These are phyloP conservation scores for Hypoxylon crocopeplum DNA, from an alignment of 495 filamentous ascomycete genomes.

Conservation along the genomic window DNA sequence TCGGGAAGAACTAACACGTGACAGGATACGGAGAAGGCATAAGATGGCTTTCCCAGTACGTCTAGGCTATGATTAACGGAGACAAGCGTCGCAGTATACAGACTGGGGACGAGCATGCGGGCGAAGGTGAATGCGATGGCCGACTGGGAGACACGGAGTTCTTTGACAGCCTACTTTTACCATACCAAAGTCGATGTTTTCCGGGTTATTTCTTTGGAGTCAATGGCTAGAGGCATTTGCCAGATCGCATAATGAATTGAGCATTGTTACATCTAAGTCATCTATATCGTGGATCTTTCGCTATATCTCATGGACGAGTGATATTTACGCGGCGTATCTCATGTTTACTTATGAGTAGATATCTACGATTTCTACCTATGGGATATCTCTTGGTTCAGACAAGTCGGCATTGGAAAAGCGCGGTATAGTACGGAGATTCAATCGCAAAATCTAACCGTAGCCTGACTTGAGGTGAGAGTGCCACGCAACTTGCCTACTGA, in stretches of 20 bases:
- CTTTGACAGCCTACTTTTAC: conserved; percentile 39
- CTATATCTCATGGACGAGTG: neutral
- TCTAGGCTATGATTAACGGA: conserved; percentile 51
- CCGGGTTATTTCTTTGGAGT: conserved; percentile 43
- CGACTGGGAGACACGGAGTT: conserved; percentile 33
- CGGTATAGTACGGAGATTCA: too few relatives aligned
- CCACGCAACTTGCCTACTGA: neutral
- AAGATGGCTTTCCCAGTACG: conserved; percentile 80
- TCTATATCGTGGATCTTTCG: neutral
- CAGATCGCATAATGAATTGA: conserved; percentile 41
- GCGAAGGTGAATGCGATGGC: conserved; percentile 19
- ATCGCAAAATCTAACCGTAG: too few relatives aligned
- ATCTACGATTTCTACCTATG: too few relatives aligned
- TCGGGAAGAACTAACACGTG: conserved; percentile 22
- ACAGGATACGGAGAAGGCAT: conserved; percentile 76
- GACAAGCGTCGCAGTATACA: conserved; percentile 4
- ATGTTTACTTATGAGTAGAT: neutral
- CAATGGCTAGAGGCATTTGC: conserved; percentile 45
- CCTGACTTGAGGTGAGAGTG: neutral
- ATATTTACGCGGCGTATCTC: too few relatives aligned
- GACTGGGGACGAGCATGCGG: conserved; percentile 10
- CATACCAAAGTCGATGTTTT: conserved; percentile 42
- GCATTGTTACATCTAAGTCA: conserved; percentile 19
- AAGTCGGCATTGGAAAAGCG: neutral
- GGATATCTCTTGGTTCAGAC: neutral